phyloP scores from a whole-genome alignment of 2,329 filamentous ascomycete species.

The Fusarium sp. region DNA sequence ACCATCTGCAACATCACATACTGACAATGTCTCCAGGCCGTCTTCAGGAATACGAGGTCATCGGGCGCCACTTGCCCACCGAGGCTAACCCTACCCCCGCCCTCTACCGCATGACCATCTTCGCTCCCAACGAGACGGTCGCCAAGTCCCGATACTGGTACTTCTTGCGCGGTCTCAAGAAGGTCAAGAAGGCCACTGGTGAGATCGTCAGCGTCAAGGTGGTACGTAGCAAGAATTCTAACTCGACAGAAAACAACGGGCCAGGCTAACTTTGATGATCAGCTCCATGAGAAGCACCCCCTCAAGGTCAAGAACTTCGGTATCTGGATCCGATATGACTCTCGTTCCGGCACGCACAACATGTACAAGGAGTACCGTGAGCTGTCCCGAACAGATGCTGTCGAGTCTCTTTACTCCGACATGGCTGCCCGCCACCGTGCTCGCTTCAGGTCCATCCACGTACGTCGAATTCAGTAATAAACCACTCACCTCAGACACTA shows the following conservation, averaged over 20 bases:
- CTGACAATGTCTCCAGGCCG: slow-evolving; percentile 76
- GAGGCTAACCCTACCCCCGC: slow-evolving; percentile 97
- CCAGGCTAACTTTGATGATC: slow-evolving; percentile 3
- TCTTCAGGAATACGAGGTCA: slow-evolving; percentile 99
- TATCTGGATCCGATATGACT: slow-evolving; percentile 99
- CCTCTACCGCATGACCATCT: slow-evolving; percentile 99
- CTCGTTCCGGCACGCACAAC: slow-evolving; percentile 99
- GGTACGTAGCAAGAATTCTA: slow-evolving; percentile 68
- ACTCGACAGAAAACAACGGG: not conserved
- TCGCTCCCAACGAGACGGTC: slow-evolving; percentile 96
- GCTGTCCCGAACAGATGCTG: slow-evolving; percentile 94
- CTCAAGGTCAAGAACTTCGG: slow-evolving; percentile 99
- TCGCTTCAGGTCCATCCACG: slow-evolving; percentile 98
- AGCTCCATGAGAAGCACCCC: slow-evolving; percentile 99
- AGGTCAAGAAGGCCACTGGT: slow-evolving; percentile 99
- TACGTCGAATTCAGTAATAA: slow-evolving; percentile 65
- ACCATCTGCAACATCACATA: slow-evolving; percentile 31
- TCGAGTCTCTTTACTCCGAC: slow-evolving; percentile 98
- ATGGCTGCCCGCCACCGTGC: slow-evolving; percentile 98
- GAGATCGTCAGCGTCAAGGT: slow-evolving; percentile 98
- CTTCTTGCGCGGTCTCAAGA: slow-evolving; percentile 98
- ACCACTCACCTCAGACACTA: slow-evolving; percentile 1
- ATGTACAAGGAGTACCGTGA: slow-evolving; percentile 99
- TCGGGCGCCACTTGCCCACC: slow-evolving; percentile 98
- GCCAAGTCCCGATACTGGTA: slow-evolving; percentile 99